phyloP scores from a whole-genome alignment of 139 green algal species.

The Trebouxia sp. region DNA sequence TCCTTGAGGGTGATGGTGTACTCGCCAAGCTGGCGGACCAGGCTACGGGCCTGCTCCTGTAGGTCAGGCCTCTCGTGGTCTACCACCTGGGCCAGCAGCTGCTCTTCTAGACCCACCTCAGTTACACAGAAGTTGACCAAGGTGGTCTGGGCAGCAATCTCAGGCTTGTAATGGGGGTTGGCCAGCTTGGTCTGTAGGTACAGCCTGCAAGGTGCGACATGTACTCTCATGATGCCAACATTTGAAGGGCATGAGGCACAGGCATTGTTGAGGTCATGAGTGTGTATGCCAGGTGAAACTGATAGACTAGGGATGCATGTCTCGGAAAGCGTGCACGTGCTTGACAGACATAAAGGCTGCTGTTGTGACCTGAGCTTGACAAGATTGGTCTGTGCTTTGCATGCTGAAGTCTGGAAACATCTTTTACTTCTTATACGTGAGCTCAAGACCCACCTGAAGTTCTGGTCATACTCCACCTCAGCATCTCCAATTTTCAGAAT shows the following conservation, averaged over 20 bases:
- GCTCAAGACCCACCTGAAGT: constrained; percentile 53
- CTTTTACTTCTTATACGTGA: neutral
- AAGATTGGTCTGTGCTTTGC: neutral
- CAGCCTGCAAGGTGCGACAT: constrained; percentile 54
- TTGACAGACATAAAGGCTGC: too few relatives aligned
- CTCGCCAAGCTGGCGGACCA: constrained; percentile 77
- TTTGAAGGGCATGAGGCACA: too few relatives aligned
- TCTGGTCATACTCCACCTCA: constrained; percentile 72
- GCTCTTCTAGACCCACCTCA: constrained; percentile 87
- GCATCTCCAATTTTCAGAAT: constrained; percentile 85
- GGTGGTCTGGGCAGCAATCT: constrained; percentile 87
- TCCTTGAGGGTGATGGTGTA: constrained; percentile 87
- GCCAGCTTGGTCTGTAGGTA: constrained; percentile 89
- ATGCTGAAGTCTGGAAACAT: neutral
- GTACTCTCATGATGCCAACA: too few relatives aligned
- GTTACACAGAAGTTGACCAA: constrained; percentile 93
- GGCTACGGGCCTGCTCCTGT: constrained; percentile 59
- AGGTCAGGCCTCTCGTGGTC: constrained; percentile 87
- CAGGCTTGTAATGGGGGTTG: constrained; percentile 90
- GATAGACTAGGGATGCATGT: too few relatives aligned
- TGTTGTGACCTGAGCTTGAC: too few relatives aligned
- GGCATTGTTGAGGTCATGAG: neutral
- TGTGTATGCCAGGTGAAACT: too few relatives aligned
- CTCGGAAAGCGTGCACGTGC: too few relatives aligned
- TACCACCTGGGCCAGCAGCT: constrained; percentile 83